phyloP scores from a whole-genome alignment of 345 rosid species.

The Eucalyptus shirleyi region DNA sequence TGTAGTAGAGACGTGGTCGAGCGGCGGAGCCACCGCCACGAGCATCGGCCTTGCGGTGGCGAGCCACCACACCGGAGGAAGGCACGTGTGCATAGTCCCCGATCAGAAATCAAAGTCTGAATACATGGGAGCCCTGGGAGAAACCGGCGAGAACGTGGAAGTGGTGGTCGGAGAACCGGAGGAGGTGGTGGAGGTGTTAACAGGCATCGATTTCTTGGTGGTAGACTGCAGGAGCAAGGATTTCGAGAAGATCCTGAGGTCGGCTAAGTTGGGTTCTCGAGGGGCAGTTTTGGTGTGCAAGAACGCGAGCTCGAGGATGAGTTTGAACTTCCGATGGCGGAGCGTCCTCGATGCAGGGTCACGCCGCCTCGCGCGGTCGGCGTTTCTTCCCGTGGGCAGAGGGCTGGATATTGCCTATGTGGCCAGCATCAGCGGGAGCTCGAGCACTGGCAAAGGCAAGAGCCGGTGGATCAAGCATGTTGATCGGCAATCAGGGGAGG shows the following conservation, averaged over 20 bases:
- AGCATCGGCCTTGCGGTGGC: constrained; percentile 77
- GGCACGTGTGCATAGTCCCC: constrained; percentile 74
- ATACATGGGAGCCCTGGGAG: constrained; percentile 28
- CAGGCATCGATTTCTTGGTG: constrained; percentile 65
- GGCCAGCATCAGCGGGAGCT: constrained; percentile 18
- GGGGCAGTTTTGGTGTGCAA: constrained; percentile 81
- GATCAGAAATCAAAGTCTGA: constrained; percentile 57
- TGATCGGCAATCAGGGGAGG: constrained; percentile 68
- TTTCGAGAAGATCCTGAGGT: constrained; percentile 42
- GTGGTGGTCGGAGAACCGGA: constrained; percentile 46
- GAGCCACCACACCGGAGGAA: constrained; percentile 48
- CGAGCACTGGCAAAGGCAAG: constrained; percentile 3
- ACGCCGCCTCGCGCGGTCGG: constrained; percentile 53
- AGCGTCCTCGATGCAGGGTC: constrained; percentile 31
- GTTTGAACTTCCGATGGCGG: constrained; percentile 49
- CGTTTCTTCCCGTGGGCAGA: constrained; percentile 56
- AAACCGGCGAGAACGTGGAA: constrained; percentile 11
- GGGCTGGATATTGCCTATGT: constrained; percentile 75
- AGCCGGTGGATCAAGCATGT: constrained; percentile 76
- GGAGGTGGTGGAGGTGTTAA: constrained; percentile 31
- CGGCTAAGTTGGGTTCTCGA: constrained; percentile 37
- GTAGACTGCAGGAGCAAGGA: constrained; percentile 58
- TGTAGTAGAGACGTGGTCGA: constrained; percentile 67
- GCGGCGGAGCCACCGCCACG: constrained; percentile 44
- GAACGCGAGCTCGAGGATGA: constrained; percentile 33